phyloP scores from a whole-genome alignment of 768 basidiomycete genomes.

The Boletus bicolor region DNA sequence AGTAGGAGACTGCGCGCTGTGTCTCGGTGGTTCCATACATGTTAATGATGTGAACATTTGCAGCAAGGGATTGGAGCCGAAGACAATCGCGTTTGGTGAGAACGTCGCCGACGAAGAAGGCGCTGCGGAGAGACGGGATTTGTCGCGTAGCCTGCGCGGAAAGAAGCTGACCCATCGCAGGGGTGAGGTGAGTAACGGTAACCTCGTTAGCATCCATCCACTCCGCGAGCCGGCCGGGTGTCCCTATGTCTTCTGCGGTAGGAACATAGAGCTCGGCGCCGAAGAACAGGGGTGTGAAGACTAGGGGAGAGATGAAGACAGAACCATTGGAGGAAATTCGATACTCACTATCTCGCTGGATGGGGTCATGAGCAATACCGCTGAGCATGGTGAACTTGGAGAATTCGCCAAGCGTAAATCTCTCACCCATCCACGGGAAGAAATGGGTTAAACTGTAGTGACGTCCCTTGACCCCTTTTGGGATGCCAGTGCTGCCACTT shows the following conservation, averaged over 20 bases:
- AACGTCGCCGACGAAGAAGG: conserved; percentile 99
- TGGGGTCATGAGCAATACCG: conserved; percentile 98
- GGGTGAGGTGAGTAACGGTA: conserved; percentile 96
- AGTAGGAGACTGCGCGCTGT: conserved; percentile 97
- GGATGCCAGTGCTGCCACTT: conserved; percentile 95
- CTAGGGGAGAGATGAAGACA: conserved; percentile 39
- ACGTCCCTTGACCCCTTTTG: conserved; percentile 94
- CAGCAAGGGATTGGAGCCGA: conserved; percentile 87
- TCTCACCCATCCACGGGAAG: conserved; percentile 98
- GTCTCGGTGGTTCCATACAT: conserved; percentile 99
- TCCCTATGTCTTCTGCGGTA: conserved; percentile 95
- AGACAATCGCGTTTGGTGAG: conserved; percentile 97
- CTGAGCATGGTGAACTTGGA: conserved; percentile 98
- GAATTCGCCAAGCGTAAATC: conserved; percentile 67
- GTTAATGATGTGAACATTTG: conserved; percentile 93
- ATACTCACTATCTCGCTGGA: conserved; percentile 93
- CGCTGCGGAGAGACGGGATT: conserved; percentile 82
- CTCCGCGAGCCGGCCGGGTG: conserved; percentile 91
- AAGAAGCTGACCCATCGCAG: conserved; percentile 98
- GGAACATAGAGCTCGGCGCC: conserved; percentile 95
- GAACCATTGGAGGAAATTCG: neutral
- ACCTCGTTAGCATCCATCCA: conserved; percentile 95
- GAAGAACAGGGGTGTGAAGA: conserved; percentile 98
- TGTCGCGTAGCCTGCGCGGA: conserved; percentile 81
- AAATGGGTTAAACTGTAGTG: conserved; percentile 98